Percentiles rank a stretch among this genome's conserved stretches.
phyloP scores from a whole-genome alignment of 1,139 yeast species.

The Hanseniaspora gamundiae region DNA sequence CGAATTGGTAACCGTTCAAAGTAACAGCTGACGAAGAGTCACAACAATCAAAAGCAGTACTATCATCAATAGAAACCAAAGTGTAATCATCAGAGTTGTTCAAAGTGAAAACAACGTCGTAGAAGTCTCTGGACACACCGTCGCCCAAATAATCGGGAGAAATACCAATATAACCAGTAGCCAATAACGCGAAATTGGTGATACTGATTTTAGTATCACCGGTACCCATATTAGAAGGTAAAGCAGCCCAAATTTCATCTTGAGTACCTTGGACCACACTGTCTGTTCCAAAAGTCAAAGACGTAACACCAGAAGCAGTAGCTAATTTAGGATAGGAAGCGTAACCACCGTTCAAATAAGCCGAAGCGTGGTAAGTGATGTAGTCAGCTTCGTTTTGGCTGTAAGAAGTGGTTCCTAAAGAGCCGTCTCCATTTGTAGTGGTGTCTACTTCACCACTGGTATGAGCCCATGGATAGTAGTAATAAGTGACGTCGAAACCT shows the following conservation, averaged over 20 bases:
- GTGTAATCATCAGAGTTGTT: constrained; percentile 9
- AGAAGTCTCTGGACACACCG: constrained; percentile 1
- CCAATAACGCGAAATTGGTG: constrained; percentile 7
- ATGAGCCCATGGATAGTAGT: constrained; percentile 4
- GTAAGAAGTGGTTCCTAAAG: background rate
- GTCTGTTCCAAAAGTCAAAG: background rate
- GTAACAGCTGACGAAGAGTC: constrained; percentile 1
- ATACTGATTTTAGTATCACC: constrained; percentile 1
- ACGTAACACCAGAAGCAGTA: background rate
- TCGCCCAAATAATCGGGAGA: background rate
- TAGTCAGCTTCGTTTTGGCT: background rate
- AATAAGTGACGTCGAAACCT: constrained; percentile 8
- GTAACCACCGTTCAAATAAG: background rate
- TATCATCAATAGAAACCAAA: constrained; percentile 11
- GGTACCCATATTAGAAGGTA: no score
- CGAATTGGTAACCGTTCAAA: constrained; percentile 3
- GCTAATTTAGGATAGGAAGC: background rate
- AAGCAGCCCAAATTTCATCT: background rate
- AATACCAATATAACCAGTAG: constrained; percentile 10
- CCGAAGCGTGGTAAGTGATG: background rate
- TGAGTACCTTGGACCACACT: no score
- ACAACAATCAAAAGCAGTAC: constrained; percentile 12
- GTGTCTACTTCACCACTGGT: no score
- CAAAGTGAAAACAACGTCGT: constrained; percentile 8
- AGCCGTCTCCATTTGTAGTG: no score